phyloP scores from a whole-genome alignment of 768 basidiomycete genomes.

The Mycena polygramma region DNA sequence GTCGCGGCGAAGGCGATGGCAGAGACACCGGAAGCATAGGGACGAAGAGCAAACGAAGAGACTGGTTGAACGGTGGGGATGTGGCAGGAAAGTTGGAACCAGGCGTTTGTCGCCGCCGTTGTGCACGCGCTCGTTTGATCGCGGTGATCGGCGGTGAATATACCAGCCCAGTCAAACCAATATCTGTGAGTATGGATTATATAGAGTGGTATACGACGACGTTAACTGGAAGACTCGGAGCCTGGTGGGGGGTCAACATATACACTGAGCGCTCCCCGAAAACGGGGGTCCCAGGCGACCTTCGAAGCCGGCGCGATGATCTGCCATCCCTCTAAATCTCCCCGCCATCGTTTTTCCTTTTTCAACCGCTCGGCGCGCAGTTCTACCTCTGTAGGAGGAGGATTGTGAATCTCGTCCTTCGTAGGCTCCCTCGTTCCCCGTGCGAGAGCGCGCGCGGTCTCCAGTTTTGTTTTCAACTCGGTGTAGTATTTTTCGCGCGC shows the following conservation, averaged over 20 bases:
- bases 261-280: constrained; percentile 69
- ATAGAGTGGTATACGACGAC: constrained; percentile 10
- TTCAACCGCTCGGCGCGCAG: constrained; percentile 88
- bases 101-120: no score
- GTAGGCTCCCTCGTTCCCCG: constrained; percentile 86
- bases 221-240: constrained; percentile 33
- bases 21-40: no score
- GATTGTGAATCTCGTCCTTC: constrained; percentile 81
- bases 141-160: no score
- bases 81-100: no score
- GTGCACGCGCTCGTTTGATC: no score
- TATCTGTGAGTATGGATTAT: neutral
- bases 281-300: constrained; percentile 85
- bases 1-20: no score
- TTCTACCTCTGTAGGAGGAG: constrained; percentile 91
- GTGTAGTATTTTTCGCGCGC: constrained; percentile 84
- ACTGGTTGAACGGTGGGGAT: no score
- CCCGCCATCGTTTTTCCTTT: constrained; percentile 90
- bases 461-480: constrained; percentile 73
- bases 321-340: constrained; percentile 84
- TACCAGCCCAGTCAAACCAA: no score
- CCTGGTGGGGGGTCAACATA: constrained; percentile 62
- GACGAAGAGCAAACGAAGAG: no score
- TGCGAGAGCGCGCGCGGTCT: constrained; percentile 80
- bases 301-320: constrained; percentile 73